Conservation (phyloP, 2,329 filamentous ascomycete species). For the Aspergillus sp. region DNA sequence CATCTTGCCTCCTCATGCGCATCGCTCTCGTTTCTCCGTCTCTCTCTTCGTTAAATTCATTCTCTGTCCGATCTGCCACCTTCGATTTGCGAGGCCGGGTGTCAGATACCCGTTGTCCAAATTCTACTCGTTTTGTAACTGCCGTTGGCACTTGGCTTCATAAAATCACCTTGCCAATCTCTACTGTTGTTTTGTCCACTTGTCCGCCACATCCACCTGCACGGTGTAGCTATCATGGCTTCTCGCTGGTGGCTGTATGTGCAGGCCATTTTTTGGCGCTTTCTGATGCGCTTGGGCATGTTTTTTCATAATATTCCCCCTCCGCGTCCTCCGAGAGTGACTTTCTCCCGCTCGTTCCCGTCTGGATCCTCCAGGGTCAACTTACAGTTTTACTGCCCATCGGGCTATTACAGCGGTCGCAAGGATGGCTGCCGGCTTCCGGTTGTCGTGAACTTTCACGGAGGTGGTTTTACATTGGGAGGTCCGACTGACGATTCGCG, state of each 20-base stretch:
- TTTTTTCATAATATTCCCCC: slow-evolving; percentile 62
- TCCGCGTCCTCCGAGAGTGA: slow-evolving; percentile 60
- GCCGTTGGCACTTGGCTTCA: neutral
- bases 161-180: neutral
- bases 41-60: neutral
- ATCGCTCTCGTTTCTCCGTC: neutral
- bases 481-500: slow-evolving; percentile 60
- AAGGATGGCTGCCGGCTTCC: slow-evolving; percentile 51
- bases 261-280: slow-evolving; percentile 66
- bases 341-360: slow-evolving; percentile 59
- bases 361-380: slow-evolving; percentile 50
- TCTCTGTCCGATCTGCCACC: neutral
- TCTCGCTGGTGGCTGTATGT: slow-evolving; percentile 62
- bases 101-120: neutral
- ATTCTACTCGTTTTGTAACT: neutral
- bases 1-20: neutral
- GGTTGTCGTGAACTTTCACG: slow-evolving; percentile 64
- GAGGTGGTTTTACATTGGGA: slow-evolving; percentile 63
- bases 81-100: neutral
- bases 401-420: slow-evolving; percentile 33
- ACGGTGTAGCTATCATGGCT: slow-evolving; percentile 23
- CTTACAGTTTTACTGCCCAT: slow-evolving; percentile 63
- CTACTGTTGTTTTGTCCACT: neutral
- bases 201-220: neutral
- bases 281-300: slow-evolving; percentile 69